Percentiles rank a stretch among this genome's conserved stretches.
These are phyloP conservation scores for Rosa rugosa DNA, from an alignment of 306 rosid genomes.

Conservation along the genomic window DNA sequence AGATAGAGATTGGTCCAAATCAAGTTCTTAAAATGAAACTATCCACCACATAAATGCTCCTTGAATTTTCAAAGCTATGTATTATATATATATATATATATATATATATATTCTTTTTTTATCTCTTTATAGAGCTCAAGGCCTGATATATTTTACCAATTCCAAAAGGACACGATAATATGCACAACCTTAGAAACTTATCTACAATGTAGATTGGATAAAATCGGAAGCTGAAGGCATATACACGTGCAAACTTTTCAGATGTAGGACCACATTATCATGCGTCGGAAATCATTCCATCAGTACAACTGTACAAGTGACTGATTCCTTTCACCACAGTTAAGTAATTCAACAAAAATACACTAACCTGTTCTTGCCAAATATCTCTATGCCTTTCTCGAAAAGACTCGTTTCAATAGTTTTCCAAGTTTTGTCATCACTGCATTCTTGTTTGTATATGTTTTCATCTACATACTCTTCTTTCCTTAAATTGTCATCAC, in stretches of 20 bases:
- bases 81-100: no score
- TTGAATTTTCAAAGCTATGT: neutral
- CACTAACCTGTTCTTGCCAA: conserved; percentile 90
- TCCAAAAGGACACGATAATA: neutral
- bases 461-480: conserved; percentile 75
- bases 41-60: neutral
- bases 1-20: neutral
- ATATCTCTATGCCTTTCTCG: conserved; percentile 88
- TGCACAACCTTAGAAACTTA: no score
- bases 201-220: no score
- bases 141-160: neutral
- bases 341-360: conserved; percentile 19
- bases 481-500: conserved; percentile 69
- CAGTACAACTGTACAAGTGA: neutral
- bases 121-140: neutral
- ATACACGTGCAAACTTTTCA: no score
- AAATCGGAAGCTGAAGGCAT: no score
- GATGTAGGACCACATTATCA: no score
- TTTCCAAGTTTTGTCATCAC: conserved; percentile 77
- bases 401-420: conserved; percentile 81
- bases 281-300: no score
- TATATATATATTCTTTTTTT: no score
- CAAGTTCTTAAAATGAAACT: conserved; percentile 2
- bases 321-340: conserved; percentile 6
- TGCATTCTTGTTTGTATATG: conserved; percentile 54